Evolutionary conservation across 2,329 filamentous ascomycete species (phyloP), one percentile per base, ranked within the genome.

Genomic region (Ramularia collo-cygni): DNA sequence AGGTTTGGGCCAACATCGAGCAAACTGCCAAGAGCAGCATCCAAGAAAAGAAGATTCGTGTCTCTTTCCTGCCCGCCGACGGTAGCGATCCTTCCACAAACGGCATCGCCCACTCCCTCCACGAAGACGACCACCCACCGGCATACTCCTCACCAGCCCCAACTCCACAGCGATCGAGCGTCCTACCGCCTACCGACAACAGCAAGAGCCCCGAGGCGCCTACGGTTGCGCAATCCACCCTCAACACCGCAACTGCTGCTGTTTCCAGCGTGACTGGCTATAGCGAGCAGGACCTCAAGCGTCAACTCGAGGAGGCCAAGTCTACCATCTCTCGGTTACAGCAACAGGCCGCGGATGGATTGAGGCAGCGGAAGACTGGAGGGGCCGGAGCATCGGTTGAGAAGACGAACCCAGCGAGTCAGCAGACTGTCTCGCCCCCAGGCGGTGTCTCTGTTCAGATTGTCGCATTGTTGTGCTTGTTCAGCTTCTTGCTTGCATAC

Each of bases 11-110:
- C 53, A 71, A 74, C 76, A 71, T 83, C 61, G 70, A 92, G 71
- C 76, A 81, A 60, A 75, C 75, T 8, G 75, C 85, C 42, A 96
- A 93, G 68, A 72, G 75, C 10, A 72, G 76, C 15, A 82, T 98
- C 44, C 79, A 88, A 57, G 92, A 98, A 72, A 86, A 83, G 71
- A 98, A 96, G 74, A 98, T 98, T 54, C 81, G 90, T 33, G 92
- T 98, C 50, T 75, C 75, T 53, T 98, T 90, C 74, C 72, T 95
- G 29, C 66, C 83, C 34, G 72, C 82, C 8, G 75, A 78, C 35
- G 74, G 74, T 28, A 50, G 55, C 15, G 38, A 32, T 6, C 39
- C 38, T 27, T 38, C 46, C 32, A 46, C 51, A 34, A 54, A 64
- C 42, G 55, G 55, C 42, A 19, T 56, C 34, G 40, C 56, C 37